Base-by-base conservation (phyloP, 306 rosid species). In the Ochetophila trinervis region DNA sequence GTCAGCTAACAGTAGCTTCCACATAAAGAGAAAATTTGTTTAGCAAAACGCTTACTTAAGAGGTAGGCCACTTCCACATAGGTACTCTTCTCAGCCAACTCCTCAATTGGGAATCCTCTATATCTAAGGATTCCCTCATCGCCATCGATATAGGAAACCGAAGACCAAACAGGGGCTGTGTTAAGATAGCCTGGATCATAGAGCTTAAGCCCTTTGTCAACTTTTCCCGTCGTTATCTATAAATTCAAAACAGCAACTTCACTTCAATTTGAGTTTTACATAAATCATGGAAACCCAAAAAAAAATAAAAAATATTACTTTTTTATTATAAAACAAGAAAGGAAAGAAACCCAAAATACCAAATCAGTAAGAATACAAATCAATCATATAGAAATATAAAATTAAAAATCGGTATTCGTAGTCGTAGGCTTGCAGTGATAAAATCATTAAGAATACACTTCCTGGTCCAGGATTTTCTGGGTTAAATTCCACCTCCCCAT, bases 51-150 rank as follows among this genome's bases (percentile, higher is more conserved):
- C 88, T 85, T 65, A 88, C 98, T 66, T 79, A 88, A 84, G 76
- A 89, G 95, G 70, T 89, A 91, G 45, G 95, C 83, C 57, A 87
- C 92, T 80, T 91, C 98, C 74, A 76, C 45, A 66, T 32, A 92
- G 65, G 90, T 90, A 67, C 97, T 85, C 60, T 75, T 82, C 81
- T 84, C 91, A 5, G 95, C 95, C 90, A 90, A 75, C 37, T 90
- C 96, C 86, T 90, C 97, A 74, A 90, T 90, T 0, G 95, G 97
- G 68, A 82, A 90, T 24, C 97, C 97, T 65, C 97, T 80, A 63
- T 90, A 90, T 76, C 97, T 78, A 35, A 90, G 97, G 73, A 90
- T 84, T 47, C 97, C 97, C 79, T 80, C 95, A 55, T 90, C 97
- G 5, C 97, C 97, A 75, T 90, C 95, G 35, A 90, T 90, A 66